Conservation (phyloP, 23 red algal genomes). For the Gracilaria gracilis region DNA sequence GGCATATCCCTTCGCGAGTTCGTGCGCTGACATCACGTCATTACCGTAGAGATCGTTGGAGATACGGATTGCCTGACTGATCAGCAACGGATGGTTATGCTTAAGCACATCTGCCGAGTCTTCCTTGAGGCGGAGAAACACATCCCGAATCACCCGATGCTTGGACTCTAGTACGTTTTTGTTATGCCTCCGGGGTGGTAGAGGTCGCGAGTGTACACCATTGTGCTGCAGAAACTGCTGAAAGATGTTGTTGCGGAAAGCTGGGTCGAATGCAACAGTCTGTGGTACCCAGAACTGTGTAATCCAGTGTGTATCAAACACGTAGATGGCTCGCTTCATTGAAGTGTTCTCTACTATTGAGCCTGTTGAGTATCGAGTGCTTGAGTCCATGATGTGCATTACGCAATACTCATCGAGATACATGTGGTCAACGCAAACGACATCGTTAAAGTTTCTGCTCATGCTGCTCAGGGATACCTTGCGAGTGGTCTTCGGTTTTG, state of each 20-base stretch:
- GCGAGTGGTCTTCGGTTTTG: background rate
- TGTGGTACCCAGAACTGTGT: background rate
- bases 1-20: conserved; percentile 37
- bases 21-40: conserved; percentile 36
- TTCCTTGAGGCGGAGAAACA: conserved; percentile 17
- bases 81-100: too few relatives aligned
- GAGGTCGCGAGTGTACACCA: background rate
- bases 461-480: background rate
- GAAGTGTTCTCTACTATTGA: background rate
- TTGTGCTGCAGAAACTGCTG: background rate
- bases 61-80: conserved; percentile 1
- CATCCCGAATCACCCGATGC: conserved; percentile 25
- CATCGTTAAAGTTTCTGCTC: background rate
- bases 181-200: conserved; percentile 31
- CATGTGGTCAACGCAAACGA: background rate
- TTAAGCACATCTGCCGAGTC: background rate
- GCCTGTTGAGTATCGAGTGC: background rate
- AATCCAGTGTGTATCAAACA: background rate
- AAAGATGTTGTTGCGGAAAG: conserved; percentile 22
- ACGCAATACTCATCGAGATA: background rate
- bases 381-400: background rate
- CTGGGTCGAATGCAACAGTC: conserved; percentile 16
- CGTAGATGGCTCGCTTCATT: background rate
- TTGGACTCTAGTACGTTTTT: conserved; percentile 50
- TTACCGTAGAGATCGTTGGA: conserved; percentile 43